Base-by-base conservation (phyloP, 306 rosid genomes). In the Cucumis hystrix region DNA sequence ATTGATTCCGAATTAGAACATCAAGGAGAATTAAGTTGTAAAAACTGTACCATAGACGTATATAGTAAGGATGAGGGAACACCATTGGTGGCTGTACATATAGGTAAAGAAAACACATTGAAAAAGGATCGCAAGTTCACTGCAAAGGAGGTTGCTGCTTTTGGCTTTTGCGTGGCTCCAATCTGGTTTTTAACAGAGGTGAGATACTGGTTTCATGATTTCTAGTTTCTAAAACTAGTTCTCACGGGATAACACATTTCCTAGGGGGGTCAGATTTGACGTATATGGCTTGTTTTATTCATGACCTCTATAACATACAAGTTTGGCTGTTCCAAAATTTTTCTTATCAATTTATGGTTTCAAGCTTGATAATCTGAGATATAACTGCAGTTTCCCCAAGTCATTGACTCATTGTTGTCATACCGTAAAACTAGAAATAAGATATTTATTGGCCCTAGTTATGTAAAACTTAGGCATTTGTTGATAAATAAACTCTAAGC, bases 161-260 rank as follows among this genome's bases (percentile, higher is more conserved):
- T 75, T 41, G 80, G 83, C 40, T 81, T 81, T 10, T 76, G 59
- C 56, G 47, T 81, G 35, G 83, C 77, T 68, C 83, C 83, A 9
- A 28, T 81, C 80, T 81, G 83, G 83, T 81, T 81, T 58, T 66
- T 76, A 67, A 66, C 83, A 43, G 83, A 81, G 83, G 83, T 81
- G 73, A 70, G 77, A 21, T n/a, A 37, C 77, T 51, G 21, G 13
- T 47, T 6, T 15, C 35, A 23, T 73, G 45, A 40, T 40, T 67
- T n/a, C 15, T 20, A 67, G 28, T 40, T 67, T 67, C 71, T 37
- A 37, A 65, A 18, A 2, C 3, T 62, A 62, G 65, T 62, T 65
- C 49, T 33, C 23, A 35, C 37, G 49, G 43, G 49, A 47, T 35
- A 8, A 30, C 54, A 21, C 33, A 5, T 67, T 69, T 47, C 33